These are phyloP conservation scores for Venturia effusa DNA, from an alignment of 2,329 filamentous ascomycete species.

Conservation along the genomic window DNA sequence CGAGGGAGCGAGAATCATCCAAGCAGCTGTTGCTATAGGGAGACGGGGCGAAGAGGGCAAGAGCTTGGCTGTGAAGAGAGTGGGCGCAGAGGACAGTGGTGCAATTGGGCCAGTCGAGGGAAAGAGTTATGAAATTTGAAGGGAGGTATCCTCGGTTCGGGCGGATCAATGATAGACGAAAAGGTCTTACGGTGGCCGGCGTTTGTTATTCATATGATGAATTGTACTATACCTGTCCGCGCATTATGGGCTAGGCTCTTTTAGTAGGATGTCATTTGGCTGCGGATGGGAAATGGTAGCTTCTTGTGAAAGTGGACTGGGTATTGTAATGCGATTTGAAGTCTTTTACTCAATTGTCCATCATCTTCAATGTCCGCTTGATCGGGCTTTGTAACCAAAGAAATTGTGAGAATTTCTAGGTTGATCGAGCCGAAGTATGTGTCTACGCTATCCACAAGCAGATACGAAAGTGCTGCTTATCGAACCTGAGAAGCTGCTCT, in stretches of 20 bases:
- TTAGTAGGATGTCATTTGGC: background rate
- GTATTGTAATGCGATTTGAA: background rate
- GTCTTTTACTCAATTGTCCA: background rate
- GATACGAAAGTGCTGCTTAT: too few relatives aligned
- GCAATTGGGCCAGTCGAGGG: conserved; percentile 4
- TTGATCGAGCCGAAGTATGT: too few relatives aligned
- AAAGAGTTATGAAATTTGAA: conserved; percentile 8
- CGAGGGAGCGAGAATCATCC: conserved; percentile 7
- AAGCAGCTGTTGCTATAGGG: background rate
- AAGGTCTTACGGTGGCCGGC: background rate
- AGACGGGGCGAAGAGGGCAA: conserved; percentile 7
- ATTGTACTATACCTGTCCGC: background rate
- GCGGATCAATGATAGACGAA: background rate
- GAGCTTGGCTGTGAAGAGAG: conserved; percentile 12
- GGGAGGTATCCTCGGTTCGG: background rate
- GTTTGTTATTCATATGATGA: background rate
- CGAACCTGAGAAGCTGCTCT: too few relatives aligned
- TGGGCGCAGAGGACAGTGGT: conserved; percentile 7
- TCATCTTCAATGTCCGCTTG: too few relatives aligned
- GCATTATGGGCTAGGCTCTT: background rate
- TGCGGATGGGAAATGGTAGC: background rate
- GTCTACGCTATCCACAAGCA: too few relatives aligned
- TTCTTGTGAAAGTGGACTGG: background rate
- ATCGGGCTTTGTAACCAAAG: too few relatives aligned
- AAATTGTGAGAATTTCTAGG: too few relatives aligned